These are phyloP conservation scores for Nitzschia putrida DNA, from an alignment of 108 stramenopile genomes.

Conservation along the genomic window DNA sequence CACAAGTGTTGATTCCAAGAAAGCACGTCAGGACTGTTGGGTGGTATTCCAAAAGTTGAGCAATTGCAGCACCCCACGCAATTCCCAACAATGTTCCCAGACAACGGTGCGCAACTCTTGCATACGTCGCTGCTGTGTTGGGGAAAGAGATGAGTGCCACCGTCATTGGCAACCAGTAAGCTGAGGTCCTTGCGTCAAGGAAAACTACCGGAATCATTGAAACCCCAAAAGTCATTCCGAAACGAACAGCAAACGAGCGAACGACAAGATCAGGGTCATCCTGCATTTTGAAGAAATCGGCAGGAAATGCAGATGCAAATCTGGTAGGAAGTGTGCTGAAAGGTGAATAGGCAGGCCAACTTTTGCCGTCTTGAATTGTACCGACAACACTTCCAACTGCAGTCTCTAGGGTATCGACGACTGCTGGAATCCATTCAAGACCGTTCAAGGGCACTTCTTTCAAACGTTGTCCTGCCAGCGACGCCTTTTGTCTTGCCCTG, in stretches of 20 bases:
- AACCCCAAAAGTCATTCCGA: neutral
- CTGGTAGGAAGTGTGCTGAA: neutral
- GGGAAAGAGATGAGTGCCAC: slow-evolving; percentile 2
- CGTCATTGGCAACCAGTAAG: slow-evolving; percentile 16
- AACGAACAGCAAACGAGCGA: slow-evolving; percentile 7
- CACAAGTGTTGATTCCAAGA: too few species aligned
- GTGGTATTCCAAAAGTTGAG: too few species aligned
- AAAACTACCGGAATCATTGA: neutral
- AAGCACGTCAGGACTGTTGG: too few species aligned
- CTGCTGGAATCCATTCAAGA: neutral
- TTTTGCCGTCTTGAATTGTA: neutral
- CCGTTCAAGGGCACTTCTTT: neutral
- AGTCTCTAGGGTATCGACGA: neutral
- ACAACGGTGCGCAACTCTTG: slow-evolving; percentile 3
- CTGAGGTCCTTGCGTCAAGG: neutral
- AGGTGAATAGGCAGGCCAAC: slow-evolving; percentile 2
- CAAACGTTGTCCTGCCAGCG: neutral
- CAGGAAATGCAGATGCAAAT: neutral
- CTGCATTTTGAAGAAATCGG: neutral
- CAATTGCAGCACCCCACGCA: too few species aligned
- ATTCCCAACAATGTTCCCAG: slow-evolving; percentile 5
- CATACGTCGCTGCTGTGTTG: neutral
- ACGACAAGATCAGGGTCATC: neutral
- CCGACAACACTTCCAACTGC: neutral
- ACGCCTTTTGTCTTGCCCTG: neutral